Evolutionary conservation across 1,284 basidiomycete species (phyloP).

Genomic region (Golubevia pallescens): DNA sequence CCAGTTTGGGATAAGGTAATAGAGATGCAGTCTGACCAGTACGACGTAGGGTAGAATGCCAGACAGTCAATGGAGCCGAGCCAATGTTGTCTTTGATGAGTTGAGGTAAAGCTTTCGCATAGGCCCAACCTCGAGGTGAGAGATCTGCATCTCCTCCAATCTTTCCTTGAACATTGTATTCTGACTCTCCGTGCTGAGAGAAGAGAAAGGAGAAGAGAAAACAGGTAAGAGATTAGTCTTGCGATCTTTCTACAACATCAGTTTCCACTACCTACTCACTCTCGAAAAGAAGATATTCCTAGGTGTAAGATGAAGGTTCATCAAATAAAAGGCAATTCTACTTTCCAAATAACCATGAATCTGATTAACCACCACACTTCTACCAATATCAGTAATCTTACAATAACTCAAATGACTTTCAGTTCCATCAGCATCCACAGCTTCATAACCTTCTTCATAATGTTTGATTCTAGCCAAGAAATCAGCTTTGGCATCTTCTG

Average conservation of each 20-base stretch:
- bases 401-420: constrained; percentile 72
- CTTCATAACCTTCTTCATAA: constrained; percentile 96
- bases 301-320: constrained; percentile 97
- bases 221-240: neutral
- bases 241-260: neutral
- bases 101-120: constrained; percentile 82
- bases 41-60: constrained; percentile 92
- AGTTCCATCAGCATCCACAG: constrained; percentile 71
- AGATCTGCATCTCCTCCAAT: constrained; percentile 94
- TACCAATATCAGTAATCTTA: constrained; percentile 56
- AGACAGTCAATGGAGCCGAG: constrained; percentile 86
- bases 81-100: constrained; percentile 91
- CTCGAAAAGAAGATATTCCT: constrained; percentile 95
- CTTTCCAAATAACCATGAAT: constrained; percentile 84
- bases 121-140: constrained; percentile 82
- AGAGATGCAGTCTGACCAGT: constrained; percentile 88
- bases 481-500: constrained; percentile 83
- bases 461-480: constrained; percentile 88
- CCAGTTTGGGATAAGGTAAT: constrained; percentile 87
- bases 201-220: constrained; percentile 9
- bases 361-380: constrained; percentile 50
- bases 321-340: constrained; percentile 96
- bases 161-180: constrained; percentile 94
- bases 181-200: constrained; percentile 92
- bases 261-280: constrained; percentile 67